phyloP scores from a whole-genome alignment of 1,284 basidiomycete genomes.

The Ceratobasidium sp. region DNA sequence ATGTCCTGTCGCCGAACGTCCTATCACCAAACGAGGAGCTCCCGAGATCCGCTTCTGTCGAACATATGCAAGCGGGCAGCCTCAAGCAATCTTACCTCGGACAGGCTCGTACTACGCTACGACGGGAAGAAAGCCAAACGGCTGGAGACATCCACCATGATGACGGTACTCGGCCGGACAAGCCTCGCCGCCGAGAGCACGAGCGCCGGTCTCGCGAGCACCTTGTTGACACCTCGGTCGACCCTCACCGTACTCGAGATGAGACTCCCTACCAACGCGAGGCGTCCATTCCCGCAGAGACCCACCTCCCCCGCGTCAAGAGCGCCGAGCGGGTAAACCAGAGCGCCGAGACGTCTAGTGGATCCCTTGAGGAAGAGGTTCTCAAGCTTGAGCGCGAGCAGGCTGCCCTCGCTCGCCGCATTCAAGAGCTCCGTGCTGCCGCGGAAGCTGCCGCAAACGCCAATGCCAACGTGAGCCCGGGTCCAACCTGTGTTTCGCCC shows the following conservation, averaged over 20 bases:
- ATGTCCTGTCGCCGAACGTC: background rate
- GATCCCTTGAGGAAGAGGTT: constrained; percentile 2
- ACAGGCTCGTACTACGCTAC: background rate
- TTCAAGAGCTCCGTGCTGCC: constrained; percentile 35
- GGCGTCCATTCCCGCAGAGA: background rate
- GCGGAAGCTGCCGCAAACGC: constrained; percentile 10
- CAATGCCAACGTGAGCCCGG: background rate
- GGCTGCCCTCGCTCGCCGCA: constrained; percentile 18
- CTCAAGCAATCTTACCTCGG: background rate
- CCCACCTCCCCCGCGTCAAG: constrained; percentile 15
- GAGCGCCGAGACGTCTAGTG: background rate
- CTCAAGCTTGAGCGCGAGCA: constrained; percentile 34
- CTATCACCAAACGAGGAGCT: background rate
- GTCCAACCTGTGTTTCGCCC: background rate
- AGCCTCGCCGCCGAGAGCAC: constrained; percentile 14
- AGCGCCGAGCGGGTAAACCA: constrained; percentile 2
- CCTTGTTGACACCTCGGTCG: background rate
- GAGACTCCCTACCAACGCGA: background rate
- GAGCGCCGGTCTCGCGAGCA: background rate
- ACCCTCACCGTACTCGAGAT: background rate
- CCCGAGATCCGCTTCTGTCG: background rate
- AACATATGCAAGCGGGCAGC: background rate
- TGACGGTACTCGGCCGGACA: background rate
- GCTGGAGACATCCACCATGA: background rate
- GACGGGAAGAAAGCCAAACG: background rate